A percentile compares a stretch with the other conserved stretches of the same genome.
These are phyloP conservation scores for Coelastrella sp. DNA, from an alignment of 139 green algal species.

Conservation along the genomic window DNA sequence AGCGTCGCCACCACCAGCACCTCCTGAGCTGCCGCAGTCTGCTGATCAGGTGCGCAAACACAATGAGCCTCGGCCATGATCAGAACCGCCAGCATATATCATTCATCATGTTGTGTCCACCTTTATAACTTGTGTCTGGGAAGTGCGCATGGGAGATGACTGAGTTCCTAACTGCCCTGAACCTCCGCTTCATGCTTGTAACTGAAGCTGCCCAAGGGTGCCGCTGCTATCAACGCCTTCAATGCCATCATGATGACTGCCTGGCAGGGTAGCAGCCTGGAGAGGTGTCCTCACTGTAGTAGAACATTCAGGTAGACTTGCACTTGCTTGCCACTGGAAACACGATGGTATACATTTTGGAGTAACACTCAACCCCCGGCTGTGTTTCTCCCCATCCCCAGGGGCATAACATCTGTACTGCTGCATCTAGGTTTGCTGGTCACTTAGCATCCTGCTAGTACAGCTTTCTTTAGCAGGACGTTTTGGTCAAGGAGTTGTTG, in stretches of 20 bases:
- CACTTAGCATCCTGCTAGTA: too few species aligned
- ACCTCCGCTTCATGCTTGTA: not conserved
- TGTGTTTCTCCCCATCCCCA: too few species aligned
- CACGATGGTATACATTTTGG: too few species aligned
- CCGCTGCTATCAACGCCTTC: conserved; percentile 14
- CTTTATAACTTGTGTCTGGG: not conserved
- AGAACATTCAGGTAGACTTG: conserved; percentile 19
- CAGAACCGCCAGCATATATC: not conserved
- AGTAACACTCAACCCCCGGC: too few species aligned
- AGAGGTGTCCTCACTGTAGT: conserved; percentile 13
- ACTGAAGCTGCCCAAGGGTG: not conserved
- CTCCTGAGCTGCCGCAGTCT: not conserved
- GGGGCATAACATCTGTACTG: too few species aligned
- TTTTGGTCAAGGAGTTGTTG: too few species aligned
- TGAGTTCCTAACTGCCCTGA: not conserved
- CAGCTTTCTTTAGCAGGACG: too few species aligned
- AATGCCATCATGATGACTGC: conserved; percentile 2
- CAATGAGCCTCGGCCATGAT: too few species aligned
- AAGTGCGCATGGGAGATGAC: too few species aligned
- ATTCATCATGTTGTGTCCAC: not conserved
- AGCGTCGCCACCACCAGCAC: not conserved
- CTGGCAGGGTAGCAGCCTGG: conserved; percentile 7
- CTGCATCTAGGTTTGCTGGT: not conserved
- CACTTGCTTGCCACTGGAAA: too few species aligned
- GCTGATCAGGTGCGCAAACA: conserved; percentile 12